Base-by-base conservation (phyloP, 2,329 filamentous ascomycete genomes). In the Colletotrichum paranaense region DNA sequence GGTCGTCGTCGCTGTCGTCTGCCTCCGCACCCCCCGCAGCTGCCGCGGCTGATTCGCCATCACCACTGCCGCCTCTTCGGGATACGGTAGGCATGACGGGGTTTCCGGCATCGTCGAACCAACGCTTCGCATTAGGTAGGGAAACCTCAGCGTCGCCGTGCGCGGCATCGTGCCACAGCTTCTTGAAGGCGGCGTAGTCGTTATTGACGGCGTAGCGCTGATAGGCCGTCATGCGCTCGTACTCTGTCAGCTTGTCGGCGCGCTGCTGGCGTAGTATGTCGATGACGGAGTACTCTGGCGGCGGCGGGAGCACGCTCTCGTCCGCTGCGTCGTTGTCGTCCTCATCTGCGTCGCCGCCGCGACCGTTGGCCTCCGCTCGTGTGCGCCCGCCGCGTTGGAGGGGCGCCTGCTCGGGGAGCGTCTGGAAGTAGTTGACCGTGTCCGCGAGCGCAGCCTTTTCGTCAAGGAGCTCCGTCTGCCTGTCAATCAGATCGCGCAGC, bases 1-100 rank as follows among this genome's bases (percentile, higher is more conserved):
- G 85, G 55, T 95, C 93, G 24, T 93, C 92, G 67, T 93, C 92
- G 19, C 88, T 87, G 5, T 89, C 90, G 1, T 88, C 86, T 3
- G 82, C 85, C 3, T 76, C 82, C 1, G 77, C 82, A 1, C 77
- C 82, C 1, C 75, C 77, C 2, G 89, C 87, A 64, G 87, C 86
- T 26, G 82, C 81, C 16, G 86, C 85, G 35, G 84, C 83, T 16
- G 80, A 80, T 16, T 75, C 75, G 12, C 77, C 78, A 30, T 67
- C 62, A 5, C 65, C 12, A 30, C 56, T 38, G 57, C 76, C 55
- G 56, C 68, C 64, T 42, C 74, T 67, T 38, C 52, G 26, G 7
- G 9, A 7, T 32, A 55, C 26, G 6, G 46, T 38, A 12, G 62
- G 59, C 68, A 76, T 74, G 55, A 84, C 81, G 4, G 88, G 86